A percentile compares a stretch with the other conserved stretches of the same genome.
Conservation (phyloP, 768 basidiomycete species). For the Fomitopsis serialis region DNA sequence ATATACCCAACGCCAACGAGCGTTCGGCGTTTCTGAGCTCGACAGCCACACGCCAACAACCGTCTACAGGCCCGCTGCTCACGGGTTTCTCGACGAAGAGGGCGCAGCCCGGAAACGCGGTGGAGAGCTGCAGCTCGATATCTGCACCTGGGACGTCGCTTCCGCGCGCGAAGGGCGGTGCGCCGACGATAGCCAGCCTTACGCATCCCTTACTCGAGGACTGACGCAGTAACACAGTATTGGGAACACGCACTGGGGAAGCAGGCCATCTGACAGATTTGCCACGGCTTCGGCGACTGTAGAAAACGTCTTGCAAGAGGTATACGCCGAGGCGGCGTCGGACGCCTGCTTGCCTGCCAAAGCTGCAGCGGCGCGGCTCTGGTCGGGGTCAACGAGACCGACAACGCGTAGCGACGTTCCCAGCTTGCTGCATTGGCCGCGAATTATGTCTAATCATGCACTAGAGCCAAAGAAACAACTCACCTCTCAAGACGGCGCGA, state of each 20-base stretch:
- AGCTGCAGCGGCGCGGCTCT: conserved; percentile 30
- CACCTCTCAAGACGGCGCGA: conserved; percentile 21
- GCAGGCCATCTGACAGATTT: not conserved
- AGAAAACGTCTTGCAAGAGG: conserved; percentile 5
- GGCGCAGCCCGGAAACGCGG: conserved; percentile 36
- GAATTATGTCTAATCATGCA: not conserved
- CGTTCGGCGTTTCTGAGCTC: conserved; percentile 1
- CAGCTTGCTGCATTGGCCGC: conserved; percentile 41
- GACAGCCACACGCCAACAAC: conserved; percentile 14
- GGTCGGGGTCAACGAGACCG: conserved; percentile 40
- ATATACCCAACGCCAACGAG: conserved; percentile 28
- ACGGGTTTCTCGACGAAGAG: conserved; percentile 45
- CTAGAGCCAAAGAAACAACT: not conserved
- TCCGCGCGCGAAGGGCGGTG: conserved; percentile 37
- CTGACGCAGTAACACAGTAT: not conserved
- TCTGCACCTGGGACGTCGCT: conserved; percentile 32
- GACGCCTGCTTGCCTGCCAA: conserved; percentile 35
- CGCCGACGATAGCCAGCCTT: conserved; percentile 37
- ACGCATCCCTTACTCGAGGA: not conserved
- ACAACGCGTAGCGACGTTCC: conserved; percentile 42
- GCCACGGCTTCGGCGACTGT: conserved; percentile 5
- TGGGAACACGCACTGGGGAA: conserved; percentile 6
- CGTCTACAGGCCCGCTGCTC: conserved; percentile 22
- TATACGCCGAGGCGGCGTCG: conserved; percentile 36
- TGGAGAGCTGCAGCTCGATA: conserved; percentile 37